Evolutionary conservation across 768 basidiomycete genomes (phyloP), one percentile per base, ranked within the genome.

Genomic region (Panellus pusillus): DNA sequence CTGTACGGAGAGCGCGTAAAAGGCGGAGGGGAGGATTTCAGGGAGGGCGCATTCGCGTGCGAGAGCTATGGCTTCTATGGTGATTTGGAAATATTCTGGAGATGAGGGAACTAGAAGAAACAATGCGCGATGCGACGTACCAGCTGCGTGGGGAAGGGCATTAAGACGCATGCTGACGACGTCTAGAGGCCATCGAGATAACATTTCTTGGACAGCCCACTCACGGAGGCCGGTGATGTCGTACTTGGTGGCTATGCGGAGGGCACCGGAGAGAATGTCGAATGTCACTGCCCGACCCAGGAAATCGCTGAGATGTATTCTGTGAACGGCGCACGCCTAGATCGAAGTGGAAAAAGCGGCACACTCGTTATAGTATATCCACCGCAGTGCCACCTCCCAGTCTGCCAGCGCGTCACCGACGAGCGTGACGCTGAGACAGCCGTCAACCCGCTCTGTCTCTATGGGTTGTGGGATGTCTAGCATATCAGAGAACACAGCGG

Each of bases 1-100:
- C 40, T 71, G 63, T 14, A 71, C 55, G 6, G 70, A 69, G 19
- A 75, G 67, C 4, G 70, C 72, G 57, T 73, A 75, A 53, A 75
- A 74, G 15, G 70, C 70, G n/a, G 72, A 66, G 6, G 73, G 72
- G 18, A 74, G 66, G 44, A 74, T 71, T 17, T 71, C 66, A 1
- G 68, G 68, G 29, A 74, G 53, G 37, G 69, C 61, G 43, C 67
- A 66, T 50, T 74, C 68, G 27, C 68, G 65, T 7, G 70, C 69
- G 20, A 75, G 70, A 17, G 49, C 44, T 40, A 73, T 71, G 5
- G 69, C 71, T 52, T 73, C 71, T 70, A 55, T 13, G 43, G n/a
- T 14, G 1, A 32, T 27, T 11, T n/a, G n/a, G n/a, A 31, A n/a
- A n/a, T n/a, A n/a, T n/a, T n/a, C n/a, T n/a, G n/a, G 27, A 9